A percentile compares a stretch with the other conserved stretches of the same genome.
Conservation (phyloP, 2,329 filamentous ascomycete genomes). For the Coniochaeta pulveracea region DNA sequence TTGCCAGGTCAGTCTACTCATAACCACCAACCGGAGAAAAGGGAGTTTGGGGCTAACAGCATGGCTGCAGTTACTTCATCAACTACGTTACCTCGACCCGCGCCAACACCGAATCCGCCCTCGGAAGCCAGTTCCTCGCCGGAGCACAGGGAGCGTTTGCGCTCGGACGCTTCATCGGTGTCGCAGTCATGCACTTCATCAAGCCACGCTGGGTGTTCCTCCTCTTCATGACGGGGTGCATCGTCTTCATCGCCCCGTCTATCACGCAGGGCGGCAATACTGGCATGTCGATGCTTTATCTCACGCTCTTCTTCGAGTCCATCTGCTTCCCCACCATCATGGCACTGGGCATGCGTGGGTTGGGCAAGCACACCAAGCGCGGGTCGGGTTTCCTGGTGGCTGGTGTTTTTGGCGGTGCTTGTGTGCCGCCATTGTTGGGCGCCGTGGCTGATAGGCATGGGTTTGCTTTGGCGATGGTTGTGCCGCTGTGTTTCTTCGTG, state of each 20-base stretch:
- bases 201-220: conserved; percentile 59
- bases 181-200: conserved; percentile 53
- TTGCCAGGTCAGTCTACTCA: conserved; percentile 31
- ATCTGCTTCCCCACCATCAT: conserved; percentile 77
- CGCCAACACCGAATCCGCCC: conserved; percentile 32
- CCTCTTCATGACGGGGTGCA: conserved; percentile 49
- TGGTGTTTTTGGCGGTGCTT: conserved; percentile 62
- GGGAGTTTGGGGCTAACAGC: too few relatives aligned
- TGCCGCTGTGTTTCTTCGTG: conserved; percentile 51
- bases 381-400: conserved; percentile 62
- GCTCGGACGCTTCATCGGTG: conserved; percentile 58
- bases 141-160: conserved; percentile 66
- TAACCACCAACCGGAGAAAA: too few relatives aligned
- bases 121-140: conserved; percentile 57
- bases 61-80: conserved; percentile 54
- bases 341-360: conserved; percentile 62
- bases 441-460: conserved; percentile 51
- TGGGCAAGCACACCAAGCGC: conserved; percentile 67
- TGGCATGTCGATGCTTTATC: conserved; percentile 50
- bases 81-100: conserved; percentile 58
- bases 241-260: conserved; percentile 47
- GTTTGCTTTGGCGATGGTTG: conserved; percentile 53
- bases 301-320: conserved; percentile 68
- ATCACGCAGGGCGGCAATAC: conserved; percentile 33
- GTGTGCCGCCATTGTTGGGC: conserved; percentile 62